A percentile compares a stretch with the other conserved stretches of the same genome.
These are phyloP conservation scores for Dichotomocladium elegans DNA, from an alignment of 371 early-diverging fungal species.

Conservation along the genomic window DNA sequence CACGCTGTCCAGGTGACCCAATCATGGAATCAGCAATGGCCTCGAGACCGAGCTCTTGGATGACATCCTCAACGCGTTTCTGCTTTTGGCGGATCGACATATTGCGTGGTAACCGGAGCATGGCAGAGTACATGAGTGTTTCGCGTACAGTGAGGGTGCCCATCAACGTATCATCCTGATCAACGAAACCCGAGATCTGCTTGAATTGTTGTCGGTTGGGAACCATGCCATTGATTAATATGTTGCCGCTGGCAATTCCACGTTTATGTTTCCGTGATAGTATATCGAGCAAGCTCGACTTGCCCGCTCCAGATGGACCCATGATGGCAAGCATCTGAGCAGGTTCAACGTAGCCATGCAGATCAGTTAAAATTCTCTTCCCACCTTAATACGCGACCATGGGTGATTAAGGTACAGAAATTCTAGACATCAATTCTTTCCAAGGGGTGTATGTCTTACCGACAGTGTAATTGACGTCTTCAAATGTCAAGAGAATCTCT, in stretches of 20 bases:
- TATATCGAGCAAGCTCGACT: slow-evolving; percentile 66
- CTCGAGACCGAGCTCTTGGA: slow-evolving; percentile 65
- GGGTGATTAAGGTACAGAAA: not conserved
- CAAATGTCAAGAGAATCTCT: slow-evolving; percentile 29
- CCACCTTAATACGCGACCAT: slow-evolving; percentile 7
- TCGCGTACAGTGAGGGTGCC: slow-evolving; percentile 88
- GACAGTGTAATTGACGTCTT: slow-evolving; percentile 31
- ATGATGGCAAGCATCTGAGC: slow-evolving; percentile 71
- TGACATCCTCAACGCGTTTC: slow-evolving; percentile 61
- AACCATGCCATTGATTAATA: slow-evolving; percentile 76
- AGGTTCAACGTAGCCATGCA: slow-evolving; percentile 54
- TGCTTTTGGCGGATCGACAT: slow-evolving; percentile 51
- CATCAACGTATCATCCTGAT: slow-evolving; percentile 89
- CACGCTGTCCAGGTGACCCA: slow-evolving; percentile 65
- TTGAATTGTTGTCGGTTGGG: slow-evolving; percentile 55
- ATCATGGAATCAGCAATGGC: slow-evolving; percentile 63
- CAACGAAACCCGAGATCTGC: slow-evolving; percentile 80
- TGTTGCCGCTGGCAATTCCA: slow-evolving; percentile 82
- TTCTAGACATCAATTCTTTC: not conserved
- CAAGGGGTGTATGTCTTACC: slow-evolving; percentile 5
- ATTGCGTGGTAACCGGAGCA: slow-evolving; percentile 69
- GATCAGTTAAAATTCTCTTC: slow-evolving; percentile 35
- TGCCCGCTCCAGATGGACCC: slow-evolving; percentile 47
- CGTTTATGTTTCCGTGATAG: slow-evolving; percentile 83
- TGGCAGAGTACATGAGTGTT: slow-evolving; percentile 82